phyloP scores from a whole-genome alignment of 2,329 filamentous ascomycete genomes.

The Alternaria solani region DNA sequence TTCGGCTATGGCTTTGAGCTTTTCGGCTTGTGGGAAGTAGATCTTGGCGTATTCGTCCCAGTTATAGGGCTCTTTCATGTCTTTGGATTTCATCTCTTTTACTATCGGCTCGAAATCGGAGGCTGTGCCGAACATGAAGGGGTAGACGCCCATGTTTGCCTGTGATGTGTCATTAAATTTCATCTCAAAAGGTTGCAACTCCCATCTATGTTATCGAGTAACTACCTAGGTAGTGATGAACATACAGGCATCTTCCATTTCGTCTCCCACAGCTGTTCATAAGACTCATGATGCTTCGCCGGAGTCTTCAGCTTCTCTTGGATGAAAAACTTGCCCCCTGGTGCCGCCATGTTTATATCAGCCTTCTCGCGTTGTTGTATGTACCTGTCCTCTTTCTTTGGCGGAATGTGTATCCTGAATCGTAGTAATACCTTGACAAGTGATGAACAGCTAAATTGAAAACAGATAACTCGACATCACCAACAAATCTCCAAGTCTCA shows the following conservation, averaged over 20 bases:
- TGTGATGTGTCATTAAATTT: constrained; percentile 8
- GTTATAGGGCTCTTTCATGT: constrained; percentile 70
- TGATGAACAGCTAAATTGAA: not conserved
- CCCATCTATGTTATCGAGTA: not conserved
- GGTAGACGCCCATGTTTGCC: constrained; percentile 68
- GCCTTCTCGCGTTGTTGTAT: not conserved
- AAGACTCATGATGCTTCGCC: constrained; percentile 58
- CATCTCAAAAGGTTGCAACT: not conserved
- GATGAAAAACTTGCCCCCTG: constrained; percentile 56
- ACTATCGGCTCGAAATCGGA: constrained; percentile 77
- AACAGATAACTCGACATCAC: not conserved
- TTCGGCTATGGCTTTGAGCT: constrained; percentile 63
- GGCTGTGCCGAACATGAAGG: constrained; percentile 75
- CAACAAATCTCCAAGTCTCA: not conserved
- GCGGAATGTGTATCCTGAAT: not conserved
- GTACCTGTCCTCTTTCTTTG: not conserved
- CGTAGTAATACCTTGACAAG: not conserved
- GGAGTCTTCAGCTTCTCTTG: constrained; percentile 54
- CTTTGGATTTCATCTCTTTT: constrained; percentile 65
- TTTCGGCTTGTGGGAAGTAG: constrained; percentile 68
- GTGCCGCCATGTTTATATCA: constrained; percentile 50
- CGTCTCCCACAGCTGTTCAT: constrained; percentile 69
- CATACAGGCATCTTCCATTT: constrained; percentile 75
- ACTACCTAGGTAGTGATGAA: not conserved
- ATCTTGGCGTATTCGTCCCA: constrained; percentile 69